Conservation (phyloP, 495 filamentous ascomycete species). For the Mycothermus thermophilus region DNA sequence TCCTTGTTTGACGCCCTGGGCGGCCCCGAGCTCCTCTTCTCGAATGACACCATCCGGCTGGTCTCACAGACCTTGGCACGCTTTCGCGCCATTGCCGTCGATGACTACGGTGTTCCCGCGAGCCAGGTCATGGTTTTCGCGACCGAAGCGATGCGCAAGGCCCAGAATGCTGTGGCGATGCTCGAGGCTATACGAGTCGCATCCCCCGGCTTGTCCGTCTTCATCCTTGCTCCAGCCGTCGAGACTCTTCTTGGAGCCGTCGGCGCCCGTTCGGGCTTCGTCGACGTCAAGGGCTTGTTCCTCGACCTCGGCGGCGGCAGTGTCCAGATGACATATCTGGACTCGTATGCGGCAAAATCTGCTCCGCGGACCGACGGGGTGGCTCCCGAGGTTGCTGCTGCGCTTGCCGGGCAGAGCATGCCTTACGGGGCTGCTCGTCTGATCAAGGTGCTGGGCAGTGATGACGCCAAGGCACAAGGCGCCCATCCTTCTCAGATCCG, state of each 20-base stretch:
- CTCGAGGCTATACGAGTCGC: conserved; percentile 43
- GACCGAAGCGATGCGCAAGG: conserved; percentile 78
- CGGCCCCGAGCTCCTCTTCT: conserved; percentile 40
- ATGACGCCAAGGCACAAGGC: conserved; percentile 27
- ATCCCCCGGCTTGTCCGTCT: conserved; percentile 48
- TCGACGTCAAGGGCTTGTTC: conserved; percentile 47
- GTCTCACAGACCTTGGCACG: conserved; percentile 52
- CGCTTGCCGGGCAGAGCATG: conserved; percentile 39
- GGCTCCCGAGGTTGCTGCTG: conserved; percentile 33
- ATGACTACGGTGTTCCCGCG: conserved; percentile 47
- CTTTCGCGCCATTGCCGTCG: conserved; percentile 58
- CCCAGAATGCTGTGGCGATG: conserved; percentile 58
- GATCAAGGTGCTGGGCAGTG: conserved; percentile 42
- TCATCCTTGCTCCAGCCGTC: conserved; percentile 61
- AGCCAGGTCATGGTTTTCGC: conserved; percentile 60
- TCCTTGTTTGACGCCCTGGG: conserved; percentile 83
- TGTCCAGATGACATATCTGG: conserved; percentile 78
- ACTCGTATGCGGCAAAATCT: conserved; percentile 31
- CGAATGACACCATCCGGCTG: conserved; percentile 42
- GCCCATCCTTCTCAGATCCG: conserved; percentile 44
- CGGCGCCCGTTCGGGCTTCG: conserved; percentile 67
- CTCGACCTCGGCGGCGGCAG: conserved; percentile 88
- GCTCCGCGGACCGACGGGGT: conserved; percentile 33
- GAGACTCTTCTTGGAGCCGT: conserved; percentile 72
- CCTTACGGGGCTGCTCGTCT: conserved; percentile 83